Conservation (phyloP, 2,329 filamentous ascomycete genomes). For the Cladophialophora bantiana region DNA sequence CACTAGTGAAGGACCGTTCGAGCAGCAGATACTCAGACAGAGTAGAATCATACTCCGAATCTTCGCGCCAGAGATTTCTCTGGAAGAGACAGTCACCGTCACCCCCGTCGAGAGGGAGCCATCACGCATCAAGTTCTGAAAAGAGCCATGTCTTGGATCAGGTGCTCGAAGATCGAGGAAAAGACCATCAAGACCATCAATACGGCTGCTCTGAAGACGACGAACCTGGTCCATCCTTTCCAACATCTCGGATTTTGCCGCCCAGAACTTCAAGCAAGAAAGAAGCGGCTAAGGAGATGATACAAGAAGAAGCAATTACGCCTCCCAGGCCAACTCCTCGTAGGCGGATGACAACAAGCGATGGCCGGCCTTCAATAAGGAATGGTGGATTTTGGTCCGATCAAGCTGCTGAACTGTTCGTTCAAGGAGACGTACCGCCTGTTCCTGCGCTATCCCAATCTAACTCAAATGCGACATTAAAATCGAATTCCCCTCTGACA, state of each 20-base stretch:
- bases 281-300: background rate
- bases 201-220: slow-evolving; percentile 11
- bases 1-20: background rate
- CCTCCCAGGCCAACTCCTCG: background rate
- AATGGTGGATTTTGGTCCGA: slow-evolving; percentile 26
- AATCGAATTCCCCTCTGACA: slow-evolving; percentile 27
- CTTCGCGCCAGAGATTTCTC: background rate
- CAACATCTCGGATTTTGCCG: slow-evolving; percentile 15
- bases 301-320: background rate
- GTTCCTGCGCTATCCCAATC: slow-evolving; percentile 27
- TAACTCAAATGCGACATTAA: slow-evolving; percentile 23
- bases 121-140: background rate
- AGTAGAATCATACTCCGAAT: background rate
- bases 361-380: slow-evolving; percentile 20
- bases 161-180: background rate
- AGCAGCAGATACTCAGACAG: slow-evolving; percentile 20
- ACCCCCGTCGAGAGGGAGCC: slow-evolving; percentile 1
- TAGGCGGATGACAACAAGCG: slow-evolving; percentile 12
- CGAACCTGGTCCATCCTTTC: slow-evolving; percentile 12
- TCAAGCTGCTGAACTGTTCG: slow-evolving; percentile 1
- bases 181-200: slow-evolving; percentile 1
- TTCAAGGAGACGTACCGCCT: slow-evolving; percentile 13
- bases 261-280: slow-evolving; percentile 26
- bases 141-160: background rate
- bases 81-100: slow-evolving; percentile 12